A percentile compares a stretch with the other conserved stretches of the same genome.
Evolutionary conservation across 768 basidiomycete genomes (phyloP).

Genomic region (Stropharia rugosoannulata): DNA sequence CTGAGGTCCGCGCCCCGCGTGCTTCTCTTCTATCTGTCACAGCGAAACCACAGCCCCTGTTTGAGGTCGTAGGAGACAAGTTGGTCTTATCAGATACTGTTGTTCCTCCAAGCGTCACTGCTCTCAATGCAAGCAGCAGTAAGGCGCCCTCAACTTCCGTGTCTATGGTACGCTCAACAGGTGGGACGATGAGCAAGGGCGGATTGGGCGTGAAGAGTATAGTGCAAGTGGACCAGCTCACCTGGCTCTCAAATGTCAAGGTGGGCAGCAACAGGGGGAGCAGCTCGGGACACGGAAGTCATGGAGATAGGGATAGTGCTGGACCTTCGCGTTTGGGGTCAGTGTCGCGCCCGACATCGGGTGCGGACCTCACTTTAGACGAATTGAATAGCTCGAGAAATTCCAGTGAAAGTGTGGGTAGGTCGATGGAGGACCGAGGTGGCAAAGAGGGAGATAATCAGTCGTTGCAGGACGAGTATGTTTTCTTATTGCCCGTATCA

Average conservation of each 20-base stretch:
- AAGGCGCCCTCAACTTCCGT: neutral
- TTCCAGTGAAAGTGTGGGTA: conserved; percentile 48
- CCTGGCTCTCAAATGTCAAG: conserved; percentile 75
- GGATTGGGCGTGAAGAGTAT: conserved; percentile 48
- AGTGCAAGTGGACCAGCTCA: conserved; percentile 60
- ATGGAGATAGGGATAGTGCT: conserved; percentile 43
- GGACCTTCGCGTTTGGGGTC: conserved; percentile 47
- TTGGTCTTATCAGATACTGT: neutral
- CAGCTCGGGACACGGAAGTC: conserved; percentile 41
- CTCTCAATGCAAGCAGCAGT: conserved; percentile 6
- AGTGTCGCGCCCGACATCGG: conserved; percentile 34
- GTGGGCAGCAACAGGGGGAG: conserved; percentile 56
- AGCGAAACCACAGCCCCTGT: neutral
- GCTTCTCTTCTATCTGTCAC: neutral
- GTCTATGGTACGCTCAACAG: conserved; percentile 20
- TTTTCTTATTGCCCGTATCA: conserved; percentile 1
- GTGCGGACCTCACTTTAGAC: conserved; percentile 16
- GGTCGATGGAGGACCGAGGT: conserved; percentile 28
- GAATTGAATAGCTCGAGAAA: conserved; percentile 25
- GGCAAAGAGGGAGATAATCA: conserved; percentile 36
- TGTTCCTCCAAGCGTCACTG: neutral
- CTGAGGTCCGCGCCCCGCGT: conserved; percentile 64
- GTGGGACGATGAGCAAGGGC: conserved; percentile 49
- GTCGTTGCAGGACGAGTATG: conserved; percentile 74
- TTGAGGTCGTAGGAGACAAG: neutral